Percentiles rank a stretch among this genome's conserved stretches.
Conservation (phyloP, 2,329 filamentous ascomycete species). For the Huntiella omanensis region DNA sequence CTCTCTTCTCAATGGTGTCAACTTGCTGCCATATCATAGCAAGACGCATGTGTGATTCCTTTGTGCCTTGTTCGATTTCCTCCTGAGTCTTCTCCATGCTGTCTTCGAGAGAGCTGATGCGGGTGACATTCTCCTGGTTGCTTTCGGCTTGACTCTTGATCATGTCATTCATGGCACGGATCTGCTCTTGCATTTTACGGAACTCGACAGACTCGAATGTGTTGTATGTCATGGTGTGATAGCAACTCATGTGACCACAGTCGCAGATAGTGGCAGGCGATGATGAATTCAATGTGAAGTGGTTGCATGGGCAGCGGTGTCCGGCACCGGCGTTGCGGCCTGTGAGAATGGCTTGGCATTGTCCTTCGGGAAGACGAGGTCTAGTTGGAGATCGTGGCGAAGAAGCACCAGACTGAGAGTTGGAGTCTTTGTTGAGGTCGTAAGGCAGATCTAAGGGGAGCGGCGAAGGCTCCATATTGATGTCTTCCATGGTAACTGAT, state of each 20-base stretch:
- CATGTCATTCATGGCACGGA: constrained; percentile 26
- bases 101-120: constrained; percentile 34
- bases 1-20: constrained; percentile 23
- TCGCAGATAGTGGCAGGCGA: constrained; percentile 36
- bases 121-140: constrained; percentile 21
- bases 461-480: constrained; percentile 9
- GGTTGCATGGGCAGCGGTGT: constrained; percentile 38
- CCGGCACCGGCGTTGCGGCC: constrained; percentile 34
- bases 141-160: constrained; percentile 20
- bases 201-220: constrained; percentile 27
- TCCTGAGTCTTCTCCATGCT: constrained; percentile 31
- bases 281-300: constrained; percentile 34
- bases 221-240: constrained; percentile 32
- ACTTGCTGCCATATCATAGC: constrained; percentile 34
- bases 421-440: neutral
- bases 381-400: constrained; percentile 12
- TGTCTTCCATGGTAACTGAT: neutral
- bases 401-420: constrained; percentile 14
- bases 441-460: constrained; percentile 2
- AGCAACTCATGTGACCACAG: constrained; percentile 42
- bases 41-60: constrained; percentile 35
- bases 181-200: constrained; percentile 28
- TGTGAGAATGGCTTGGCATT: constrained; percentile 40
- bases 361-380: constrained; percentile 31
- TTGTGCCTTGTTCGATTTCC: constrained; percentile 33